A percentile compares a stretch with the other conserved stretches of the same genome.
These are phyloP conservation scores for Cercospora zeae-maydis DNA, from an alignment of 2,329 filamentous ascomycete genomes.

Conservation along the genomic window DNA sequence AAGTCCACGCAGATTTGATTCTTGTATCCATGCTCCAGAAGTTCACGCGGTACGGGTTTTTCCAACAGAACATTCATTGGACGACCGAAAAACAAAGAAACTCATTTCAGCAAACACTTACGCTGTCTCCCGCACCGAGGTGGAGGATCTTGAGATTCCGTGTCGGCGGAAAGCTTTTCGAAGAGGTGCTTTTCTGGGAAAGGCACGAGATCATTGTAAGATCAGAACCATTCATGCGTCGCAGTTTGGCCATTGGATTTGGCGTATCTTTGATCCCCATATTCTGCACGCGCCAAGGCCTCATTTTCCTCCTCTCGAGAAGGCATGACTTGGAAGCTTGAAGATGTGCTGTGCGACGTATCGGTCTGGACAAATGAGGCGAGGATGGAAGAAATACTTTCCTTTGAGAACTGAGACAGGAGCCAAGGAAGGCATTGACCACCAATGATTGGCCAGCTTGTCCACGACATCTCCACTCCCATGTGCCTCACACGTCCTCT, in stretches of 20 bases:
- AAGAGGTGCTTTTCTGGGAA: slow-evolving; percentile 50
- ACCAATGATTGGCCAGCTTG: neutral
- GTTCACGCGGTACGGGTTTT: slow-evolving; percentile 52
- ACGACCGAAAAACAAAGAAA: neutral
- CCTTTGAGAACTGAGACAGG: neutral
- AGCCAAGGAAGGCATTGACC: neutral
- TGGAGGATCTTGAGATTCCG: slow-evolving; percentile 51
- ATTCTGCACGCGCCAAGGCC: slow-evolving; percentile 35
- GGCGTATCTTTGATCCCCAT: slow-evolving; percentile 52
- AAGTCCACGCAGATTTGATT: slow-evolving; percentile 57
- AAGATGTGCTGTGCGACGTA: neutral
- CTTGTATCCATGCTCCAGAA: slow-evolving; percentile 46
- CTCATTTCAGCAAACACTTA: slow-evolving; percentile 28
- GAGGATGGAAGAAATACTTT: neutral
- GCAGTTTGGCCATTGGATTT: slow-evolving; percentile 39
- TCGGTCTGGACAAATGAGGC: neutral
- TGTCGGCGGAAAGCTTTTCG: slow-evolving; percentile 27
- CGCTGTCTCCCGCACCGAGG: slow-evolving; percentile 57
- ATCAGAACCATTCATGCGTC: slow-evolving; percentile 55
- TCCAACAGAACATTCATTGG: neutral
- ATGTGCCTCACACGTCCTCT: neutral
- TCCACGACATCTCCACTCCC: neutral
- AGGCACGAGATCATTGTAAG: slow-evolving; percentile 47
- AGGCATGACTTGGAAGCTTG: neutral
- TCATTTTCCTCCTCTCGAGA: neutral